Evolutionary conservation across 495 filamentous ascomycete genomes (phyloP).

Genomic region (Talaromyces trachyspermus): DNA sequence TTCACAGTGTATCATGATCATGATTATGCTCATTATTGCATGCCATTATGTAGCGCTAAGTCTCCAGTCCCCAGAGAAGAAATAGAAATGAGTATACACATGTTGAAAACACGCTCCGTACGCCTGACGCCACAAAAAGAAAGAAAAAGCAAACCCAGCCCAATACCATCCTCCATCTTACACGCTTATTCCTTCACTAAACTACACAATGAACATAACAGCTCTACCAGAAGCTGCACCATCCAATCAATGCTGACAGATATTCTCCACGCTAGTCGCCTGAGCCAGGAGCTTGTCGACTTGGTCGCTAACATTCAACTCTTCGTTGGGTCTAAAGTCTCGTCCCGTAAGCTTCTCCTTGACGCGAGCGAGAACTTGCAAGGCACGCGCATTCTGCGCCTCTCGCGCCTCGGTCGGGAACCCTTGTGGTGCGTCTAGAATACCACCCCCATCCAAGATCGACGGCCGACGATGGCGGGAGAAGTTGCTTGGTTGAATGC

Average conservation of each 20-base stretch:
- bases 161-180: neutral
- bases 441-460: slow-evolving; percentile 45
- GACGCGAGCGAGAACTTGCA: slow-evolving; percentile 87
- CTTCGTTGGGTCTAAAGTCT: slow-evolving; percentile 60
- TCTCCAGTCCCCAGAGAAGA: neutral
- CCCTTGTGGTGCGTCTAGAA: slow-evolving; percentile 42
- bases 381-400: slow-evolving; percentile 83
- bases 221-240: slow-evolving; percentile 83
- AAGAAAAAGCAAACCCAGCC: neutral
- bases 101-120: neutral
- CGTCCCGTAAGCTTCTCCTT: slow-evolving; percentile 84
- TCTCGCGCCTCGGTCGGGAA: slow-evolving; percentile 53
- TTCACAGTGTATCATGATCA: too few relatives aligned
- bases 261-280: slow-evolving; percentile 92
- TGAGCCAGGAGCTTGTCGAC: slow-evolving; percentile 91
- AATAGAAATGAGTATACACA: slow-evolving; percentile 1
- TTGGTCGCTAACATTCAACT: slow-evolving; percentile 78
- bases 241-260: slow-evolving; percentile 99
- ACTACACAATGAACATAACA: neutral
- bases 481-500: slow-evolving; percentile 38
- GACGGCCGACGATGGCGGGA: slow-evolving; percentile 41
- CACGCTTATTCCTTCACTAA: neutral
- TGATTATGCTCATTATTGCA: too few relatives aligned
- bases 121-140: neutral
- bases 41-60: too few relatives aligned